Conservation (phyloP, 169 alveolate species). For the Theileria luwenshuni region DNA sequence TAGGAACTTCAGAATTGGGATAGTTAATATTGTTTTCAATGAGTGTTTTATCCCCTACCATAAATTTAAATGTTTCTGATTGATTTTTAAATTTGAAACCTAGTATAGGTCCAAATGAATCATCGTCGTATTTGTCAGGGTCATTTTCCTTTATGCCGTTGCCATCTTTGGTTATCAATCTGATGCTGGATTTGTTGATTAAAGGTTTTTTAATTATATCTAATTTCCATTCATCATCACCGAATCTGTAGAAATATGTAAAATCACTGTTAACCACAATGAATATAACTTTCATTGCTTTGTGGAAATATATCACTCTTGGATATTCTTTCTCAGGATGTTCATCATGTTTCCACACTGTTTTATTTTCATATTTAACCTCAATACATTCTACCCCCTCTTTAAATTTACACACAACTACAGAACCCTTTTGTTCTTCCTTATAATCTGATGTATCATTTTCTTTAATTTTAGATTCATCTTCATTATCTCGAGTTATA, state of each 20-base stretch:
- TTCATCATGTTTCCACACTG: background rate
- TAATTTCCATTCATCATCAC: slow-evolving; percentile 16
- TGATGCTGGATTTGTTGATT: background rate
- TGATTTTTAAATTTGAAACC: background rate
- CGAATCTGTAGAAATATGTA: slow-evolving; percentile 2
- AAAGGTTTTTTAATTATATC: background rate
- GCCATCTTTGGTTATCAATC: background rate
- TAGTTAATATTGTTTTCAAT: background rate
- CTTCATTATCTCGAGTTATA: background rate
- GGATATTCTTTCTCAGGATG: slow-evolving; percentile 1
- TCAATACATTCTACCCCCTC: background rate
- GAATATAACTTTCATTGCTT: background rate
- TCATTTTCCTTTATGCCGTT: background rate
- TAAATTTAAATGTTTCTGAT: too few relatives aligned
- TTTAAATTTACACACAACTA: background rate
- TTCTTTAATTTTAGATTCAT: background rate
- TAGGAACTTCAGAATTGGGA: background rate
- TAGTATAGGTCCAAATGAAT: background rate
- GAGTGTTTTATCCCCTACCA: too few relatives aligned
- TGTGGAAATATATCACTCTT: background rate
- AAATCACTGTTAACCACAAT: background rate
- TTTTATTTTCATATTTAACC: background rate
- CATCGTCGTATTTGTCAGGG: background rate
- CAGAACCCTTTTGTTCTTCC: background rate
- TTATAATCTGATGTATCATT: background rate